Conservation (phyloP, 805 yeast genomes). For the Lipomyces orientalis region DNA sequence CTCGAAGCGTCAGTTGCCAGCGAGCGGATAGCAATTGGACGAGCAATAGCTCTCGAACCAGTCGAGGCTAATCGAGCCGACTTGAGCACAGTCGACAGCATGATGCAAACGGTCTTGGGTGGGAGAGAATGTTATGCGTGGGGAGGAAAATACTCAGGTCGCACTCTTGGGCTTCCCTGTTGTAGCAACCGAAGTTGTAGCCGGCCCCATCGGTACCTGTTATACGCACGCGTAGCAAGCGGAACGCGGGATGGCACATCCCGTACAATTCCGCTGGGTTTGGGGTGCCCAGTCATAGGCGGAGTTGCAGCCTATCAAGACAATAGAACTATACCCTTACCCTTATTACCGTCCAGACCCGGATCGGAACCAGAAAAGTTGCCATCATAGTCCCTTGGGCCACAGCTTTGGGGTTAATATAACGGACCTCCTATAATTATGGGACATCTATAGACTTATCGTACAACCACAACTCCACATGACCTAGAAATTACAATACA, state of each 20-base stretch:
- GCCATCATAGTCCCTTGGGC: no score
- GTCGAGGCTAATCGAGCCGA: conserved; percentile 27
- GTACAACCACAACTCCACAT: not conserved
- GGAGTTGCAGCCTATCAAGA: conserved; percentile 1
- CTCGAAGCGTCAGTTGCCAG: conserved; percentile 30
- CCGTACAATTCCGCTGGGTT: not conserved
- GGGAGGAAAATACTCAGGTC: not conserved
- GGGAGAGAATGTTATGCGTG: conserved; percentile 5
- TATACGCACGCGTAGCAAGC: conserved; percentile 12
- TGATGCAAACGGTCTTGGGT: conserved; percentile 5
- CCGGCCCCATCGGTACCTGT: conserved; percentile 11
- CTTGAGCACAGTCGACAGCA: conserved; percentile 22
- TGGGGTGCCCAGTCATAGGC: not conserved
- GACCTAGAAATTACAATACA: not conserved
- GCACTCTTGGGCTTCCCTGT: not conserved
- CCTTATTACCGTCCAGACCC: no score
- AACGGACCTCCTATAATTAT: not conserved
- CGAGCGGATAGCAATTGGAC: conserved; percentile 30
- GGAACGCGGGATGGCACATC: conserved; percentile 17
- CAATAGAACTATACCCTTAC: not conserved
- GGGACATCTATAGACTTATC: not conserved
- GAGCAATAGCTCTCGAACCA: conserved; percentile 25
- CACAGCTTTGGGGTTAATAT: not conserved
- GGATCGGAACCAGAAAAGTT: no score
- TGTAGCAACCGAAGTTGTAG: not conserved